Conservation (phyloP, 2,329 filamentous ascomycete species). For the Microdochium bolleyi region DNA sequence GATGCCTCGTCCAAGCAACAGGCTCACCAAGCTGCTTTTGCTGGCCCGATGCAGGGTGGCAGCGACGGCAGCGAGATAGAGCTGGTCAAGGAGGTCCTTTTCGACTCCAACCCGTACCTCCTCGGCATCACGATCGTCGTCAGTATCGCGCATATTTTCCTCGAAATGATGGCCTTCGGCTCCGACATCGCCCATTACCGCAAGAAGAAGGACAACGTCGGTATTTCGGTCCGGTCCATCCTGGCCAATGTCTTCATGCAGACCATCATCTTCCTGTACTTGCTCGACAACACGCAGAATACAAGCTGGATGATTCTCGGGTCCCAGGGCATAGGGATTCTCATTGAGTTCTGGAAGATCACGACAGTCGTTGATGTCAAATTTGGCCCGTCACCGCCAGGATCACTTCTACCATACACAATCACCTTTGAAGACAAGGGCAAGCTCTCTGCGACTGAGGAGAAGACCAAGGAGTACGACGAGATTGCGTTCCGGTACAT, state of each 20-base stretch:
- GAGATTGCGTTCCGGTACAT: conserved; percentile 97
- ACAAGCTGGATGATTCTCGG: conserved; percentile 99
- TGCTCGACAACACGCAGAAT: conserved; percentile 94
- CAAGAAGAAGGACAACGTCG: conserved; percentile 99
- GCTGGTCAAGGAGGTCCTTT: conserved; percentile 90
- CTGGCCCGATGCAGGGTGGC: conserved; percentile 62
- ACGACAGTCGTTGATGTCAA: conserved; percentile 91
- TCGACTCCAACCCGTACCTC: conserved; percentile 90
- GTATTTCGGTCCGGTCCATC: conserved; percentile 92
- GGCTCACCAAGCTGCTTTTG: conserved; percentile 68
- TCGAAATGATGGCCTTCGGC: conserved; percentile 94
- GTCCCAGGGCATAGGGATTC: conserved; percentile 74
- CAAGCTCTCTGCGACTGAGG: conserved; percentile 86
- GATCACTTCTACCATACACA: conserved; percentile 68
- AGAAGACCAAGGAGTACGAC: conserved; percentile 98
- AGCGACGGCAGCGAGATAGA: conserved; percentile 93
- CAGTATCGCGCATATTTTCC: conserved; percentile 84
- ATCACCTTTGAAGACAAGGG: conserved; percentile 94
- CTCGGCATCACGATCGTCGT: conserved; percentile 78
- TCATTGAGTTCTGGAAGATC: conserved; percentile 80
- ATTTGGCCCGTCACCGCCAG: conserved; percentile 59
- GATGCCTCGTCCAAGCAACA: conserved; percentile 84
- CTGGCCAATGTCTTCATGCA: conserved; percentile 98
- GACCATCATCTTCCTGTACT: conserved; percentile 86
- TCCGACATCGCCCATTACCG: conserved; percentile 97